Percentiles rank a stretch among this genome's conserved stretches.
Conservation (phyloP, 371 early-diverging fungal species). For the Apophysomyces elegans region DNA sequence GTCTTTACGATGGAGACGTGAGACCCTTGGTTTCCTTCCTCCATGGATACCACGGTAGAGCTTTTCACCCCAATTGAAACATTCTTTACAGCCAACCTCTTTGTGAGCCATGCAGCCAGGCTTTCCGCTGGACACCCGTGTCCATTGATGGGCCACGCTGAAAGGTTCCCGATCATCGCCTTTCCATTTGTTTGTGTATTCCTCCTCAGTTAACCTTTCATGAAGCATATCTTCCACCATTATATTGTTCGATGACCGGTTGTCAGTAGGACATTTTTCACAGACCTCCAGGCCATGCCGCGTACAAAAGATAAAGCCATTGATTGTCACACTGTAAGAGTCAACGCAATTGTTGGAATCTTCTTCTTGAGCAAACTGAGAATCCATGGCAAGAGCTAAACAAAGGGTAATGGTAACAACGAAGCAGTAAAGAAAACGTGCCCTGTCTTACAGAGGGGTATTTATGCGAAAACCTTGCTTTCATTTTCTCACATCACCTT, state of each 20-base stretch:
- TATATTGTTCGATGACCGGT: constrained; percentile 44
- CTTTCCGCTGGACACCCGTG: constrained; percentile 43
- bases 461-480: background rate
- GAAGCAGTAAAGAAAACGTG: background rate
- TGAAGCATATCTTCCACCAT: constrained; percentile 46
- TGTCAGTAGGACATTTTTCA: constrained; percentile 51
- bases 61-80: constrained; percentile 53
- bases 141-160: constrained; percentile 43
- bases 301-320: constrained; percentile 43
- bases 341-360: constrained; percentile 47
- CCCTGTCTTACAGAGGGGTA: background rate
- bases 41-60: constrained; percentile 40
- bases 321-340: constrained; percentile 37
- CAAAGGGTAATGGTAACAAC: constrained; percentile 8
- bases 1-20: constrained; percentile 28
- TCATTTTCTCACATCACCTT: constrained; percentile 7
- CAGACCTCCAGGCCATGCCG: constrained; percentile 53
- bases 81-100: constrained; percentile 46
- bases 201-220: constrained; percentile 40
- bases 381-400: constrained; percentile 17
- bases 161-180: constrained; percentile 55
- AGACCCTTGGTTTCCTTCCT: constrained; percentile 36
- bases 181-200: constrained; percentile 47
- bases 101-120: constrained; percentile 52
- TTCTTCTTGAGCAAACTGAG: constrained; percentile 23